A percentile compares a stretch with the other conserved stretches of the same genome.
These are phyloP conservation scores for Pseudogymnoascus pannorum DNA, from an alignment of 2,329 filamentous ascomycete species.

Conservation along the genomic window DNA sequence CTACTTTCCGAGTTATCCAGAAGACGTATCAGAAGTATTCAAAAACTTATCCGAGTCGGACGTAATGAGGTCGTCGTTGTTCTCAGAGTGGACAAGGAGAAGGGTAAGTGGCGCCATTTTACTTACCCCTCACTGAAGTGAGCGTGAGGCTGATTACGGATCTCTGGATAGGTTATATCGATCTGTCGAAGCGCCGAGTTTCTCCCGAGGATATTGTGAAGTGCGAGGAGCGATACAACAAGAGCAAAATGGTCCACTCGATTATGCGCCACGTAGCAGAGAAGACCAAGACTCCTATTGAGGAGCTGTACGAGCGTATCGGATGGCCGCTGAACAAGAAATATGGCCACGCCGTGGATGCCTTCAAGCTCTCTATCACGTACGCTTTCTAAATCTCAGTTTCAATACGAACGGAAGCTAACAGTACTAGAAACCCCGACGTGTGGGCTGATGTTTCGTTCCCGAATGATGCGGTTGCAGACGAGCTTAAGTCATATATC, in stretches of 20 bases:
- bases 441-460: constrained; percentile 93
- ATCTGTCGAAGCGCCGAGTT: constrained; percentile 96
- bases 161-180: constrained; percentile 67
- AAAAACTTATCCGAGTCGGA: constrained; percentile 96
- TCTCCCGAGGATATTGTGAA: constrained; percentile 96
- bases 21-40: constrained; percentile 96
- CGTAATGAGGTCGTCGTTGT: constrained; percentile 98
- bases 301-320: constrained; percentile 88
- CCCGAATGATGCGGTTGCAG: constrained; percentile 73
- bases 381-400: constrained; percentile 37
- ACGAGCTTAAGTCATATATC: constrained; percentile 92
- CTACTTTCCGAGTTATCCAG: constrained; percentile 93
- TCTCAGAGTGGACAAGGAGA: constrained; percentile 98
- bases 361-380: constrained; percentile 99
- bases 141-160: not conserved
- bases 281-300: constrained; percentile 91
- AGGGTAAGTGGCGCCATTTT: constrained; percentile 50
- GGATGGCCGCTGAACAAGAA: constrained; percentile 97
- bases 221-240: constrained; percentile 99
- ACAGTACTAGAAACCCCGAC: constrained; percentile 66
- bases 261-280: constrained; percentile 99
- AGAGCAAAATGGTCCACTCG: constrained; percentile 98
- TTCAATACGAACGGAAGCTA: constrained; percentile 11
- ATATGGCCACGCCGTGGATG: constrained; percentile 92
- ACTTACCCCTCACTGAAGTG: constrained; percentile 4